Evolutionary conservation across 257 asterid genomes (phyloP), one percentile per base, ranked within the genome.

Genomic region (Solanum virginianum): DNA sequence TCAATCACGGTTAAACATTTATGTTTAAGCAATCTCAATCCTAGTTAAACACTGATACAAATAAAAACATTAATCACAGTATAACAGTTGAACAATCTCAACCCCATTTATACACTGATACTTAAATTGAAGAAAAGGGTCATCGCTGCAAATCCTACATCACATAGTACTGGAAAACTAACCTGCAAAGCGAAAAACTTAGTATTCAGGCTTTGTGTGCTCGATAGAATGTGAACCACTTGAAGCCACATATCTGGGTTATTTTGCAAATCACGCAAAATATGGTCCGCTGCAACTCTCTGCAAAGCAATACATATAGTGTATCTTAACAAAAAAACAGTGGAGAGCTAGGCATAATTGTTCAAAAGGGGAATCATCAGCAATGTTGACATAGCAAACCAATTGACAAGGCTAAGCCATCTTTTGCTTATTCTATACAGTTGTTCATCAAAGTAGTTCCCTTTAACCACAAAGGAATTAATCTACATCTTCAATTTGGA

Each of bases 201-300:
- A 85, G 99, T 92, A 89, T 97, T 92, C 91, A 95, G 85, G 88
- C 85, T 93, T 72, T 94, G 96, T 22, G 99, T 88, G 84, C 82
- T 94, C 45, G 99, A 92, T 80, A 97, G 90, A 88, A 97, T 94
- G 90, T 95, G 99, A 88, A 94, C 99, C 84, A 97, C 99, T 95
- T 95, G 99, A 89, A 94, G 99, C 99, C 99, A 97, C 98, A 92
- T 97, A 79, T 95, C 98, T 12, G 96, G 98, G 86, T 95, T 95
- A 80, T 88, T 92, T 92, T 97, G 99, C 92, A 97, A 88, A 87
- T 95, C 99, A 49, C 99, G 94, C 94, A 97, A 89, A 74, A 97
- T 92, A 87, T 88, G 97, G 87, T 97, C 99, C 7, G 99, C 99
- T 22, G 98, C 96, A 87, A 92, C 86, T 88, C 99, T 94, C 99